Conservation (phyloP, 768 basidiomycete genomes). For the Galerina sulciceps region DNA sequence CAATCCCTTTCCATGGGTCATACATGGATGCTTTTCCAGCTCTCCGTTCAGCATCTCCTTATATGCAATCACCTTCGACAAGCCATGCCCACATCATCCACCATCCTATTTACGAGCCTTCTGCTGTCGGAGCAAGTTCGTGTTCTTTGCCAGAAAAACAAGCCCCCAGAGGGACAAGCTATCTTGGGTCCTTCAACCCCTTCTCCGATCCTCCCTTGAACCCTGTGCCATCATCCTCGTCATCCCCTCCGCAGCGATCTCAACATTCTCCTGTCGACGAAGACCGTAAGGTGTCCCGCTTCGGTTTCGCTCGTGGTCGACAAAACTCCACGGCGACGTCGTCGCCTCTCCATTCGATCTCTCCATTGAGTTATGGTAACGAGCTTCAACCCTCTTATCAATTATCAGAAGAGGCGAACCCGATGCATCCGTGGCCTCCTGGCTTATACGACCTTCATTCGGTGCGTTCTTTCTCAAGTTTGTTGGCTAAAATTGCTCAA, state of each 20-base stretch:
- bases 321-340: slow-evolving; percentile 61
- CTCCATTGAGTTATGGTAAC: slow-evolving; percentile 55
- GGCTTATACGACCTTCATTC: slow-evolving; percentile 27
- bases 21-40: slow-evolving; percentile 76
- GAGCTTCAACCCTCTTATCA: slow-evolving; percentile 51
- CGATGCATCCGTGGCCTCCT: slow-evolving; percentile 20
- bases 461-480: slow-evolving; percentile 32
- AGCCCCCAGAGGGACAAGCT: slow-evolving; percentile 50
- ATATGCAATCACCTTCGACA: slow-evolving; percentile 55
- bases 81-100: slow-evolving; percentile 49
- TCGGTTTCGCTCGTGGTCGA: slow-evolving; percentile 78
- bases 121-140: slow-evolving; percentile 40
- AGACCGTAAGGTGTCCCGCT: slow-evolving; percentile 78
- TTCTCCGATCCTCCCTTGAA: slow-evolving; percentile 69
- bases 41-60: slow-evolving; percentile 45
- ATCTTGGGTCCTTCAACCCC: slow-evolving; percentile 81
- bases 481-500: slow-evolving; percentile 48
- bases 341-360: slow-evolving; percentile 60
- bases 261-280: slow-evolving; percentile 53
- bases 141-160: slow-evolving; percentile 46
- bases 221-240: slow-evolving; percentile 27
- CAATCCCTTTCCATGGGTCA: slow-evolving; percentile 62
- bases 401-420: slow-evolving; percentile 13
- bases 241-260: slow-evolving; percentile 32
- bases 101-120: slow-evolving; percentile 62